Evolutionary conservation across 306 rosid genomes (phyloP).

Genomic region (Betula pendula): DNA sequence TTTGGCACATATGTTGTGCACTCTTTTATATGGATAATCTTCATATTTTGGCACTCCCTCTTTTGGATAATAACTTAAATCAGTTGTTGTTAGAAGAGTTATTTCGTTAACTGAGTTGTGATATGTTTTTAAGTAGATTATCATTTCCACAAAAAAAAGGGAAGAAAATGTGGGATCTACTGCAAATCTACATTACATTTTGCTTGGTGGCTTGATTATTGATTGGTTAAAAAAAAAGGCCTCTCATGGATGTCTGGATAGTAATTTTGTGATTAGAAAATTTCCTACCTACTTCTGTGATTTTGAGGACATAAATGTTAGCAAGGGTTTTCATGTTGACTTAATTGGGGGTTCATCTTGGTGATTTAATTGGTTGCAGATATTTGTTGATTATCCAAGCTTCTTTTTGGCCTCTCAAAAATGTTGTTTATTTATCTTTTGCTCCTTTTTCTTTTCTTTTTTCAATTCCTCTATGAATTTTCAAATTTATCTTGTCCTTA

Average conservation of each 20-base stretch:
- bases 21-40: background rate
- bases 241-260: background rate
- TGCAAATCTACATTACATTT: background rate
- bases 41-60: background rate
- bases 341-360: background rate
- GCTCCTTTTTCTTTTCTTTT: background rate
- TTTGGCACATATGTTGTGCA: background rate
- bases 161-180: background rate
- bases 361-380: conserved; percentile 2
- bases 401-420: conserved; percentile 6
- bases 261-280: background rate
- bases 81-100: background rate
- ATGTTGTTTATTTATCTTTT: no score
- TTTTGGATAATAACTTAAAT: background rate
- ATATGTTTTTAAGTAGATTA: background rate
- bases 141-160: background rate
- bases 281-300: background rate
- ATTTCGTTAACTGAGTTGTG: no score
- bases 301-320: background rate
- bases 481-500: background rate
- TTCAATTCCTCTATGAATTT: background rate
- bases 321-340: background rate
- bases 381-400: background rate
- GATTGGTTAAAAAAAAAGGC: background rate
- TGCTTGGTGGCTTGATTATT: conserved; percentile 2